A percentile compares a stretch with the other conserved stretches of the same genome.
phyloP scores from a whole-genome alignment of 2,329 filamentous ascomycete genomes.

The Clarireedia monteithiana region DNA sequence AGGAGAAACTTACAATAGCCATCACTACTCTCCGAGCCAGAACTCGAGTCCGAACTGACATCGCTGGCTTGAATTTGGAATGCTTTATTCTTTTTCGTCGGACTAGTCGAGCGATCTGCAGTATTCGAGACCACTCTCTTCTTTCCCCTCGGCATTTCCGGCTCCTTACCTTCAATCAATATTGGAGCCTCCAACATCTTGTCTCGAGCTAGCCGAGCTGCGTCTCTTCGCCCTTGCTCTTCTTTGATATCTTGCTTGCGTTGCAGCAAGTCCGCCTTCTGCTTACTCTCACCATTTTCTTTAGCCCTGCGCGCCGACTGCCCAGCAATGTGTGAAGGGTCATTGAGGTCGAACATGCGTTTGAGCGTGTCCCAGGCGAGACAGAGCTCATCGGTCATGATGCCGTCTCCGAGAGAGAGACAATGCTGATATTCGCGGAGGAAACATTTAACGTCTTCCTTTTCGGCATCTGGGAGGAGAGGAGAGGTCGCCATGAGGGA shows the following conservation, averaged over 20 bases:
- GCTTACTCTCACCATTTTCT: not conserved
- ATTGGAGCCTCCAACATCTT: not conserved
- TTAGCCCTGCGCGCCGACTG: not conserved
- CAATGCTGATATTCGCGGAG: not conserved
- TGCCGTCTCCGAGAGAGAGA: not conserved
- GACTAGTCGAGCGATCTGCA: not conserved
- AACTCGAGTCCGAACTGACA: no score
- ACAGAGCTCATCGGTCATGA: not conserved
- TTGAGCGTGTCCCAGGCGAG: not conserved
- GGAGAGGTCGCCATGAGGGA: not conserved
- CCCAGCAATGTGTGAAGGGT: not conserved
- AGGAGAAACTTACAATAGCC: not conserved
- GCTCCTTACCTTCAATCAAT: not conserved
- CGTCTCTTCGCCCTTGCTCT: no score
- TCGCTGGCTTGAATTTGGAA: no score
- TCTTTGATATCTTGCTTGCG: not conserved
- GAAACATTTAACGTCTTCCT: not conserved
- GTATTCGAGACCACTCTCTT: not conserved
- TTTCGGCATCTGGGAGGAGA: not conserved
- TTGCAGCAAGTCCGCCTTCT: not conserved
- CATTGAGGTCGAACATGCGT: conserved; percentile 5
- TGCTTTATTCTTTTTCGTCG: not conserved
- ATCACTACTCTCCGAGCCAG: no score
- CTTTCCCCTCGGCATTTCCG: not conserved
- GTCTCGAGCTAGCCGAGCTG: not conserved